A percentile compares a stretch with the other conserved stretches of the same genome.
These are phyloP conservation scores for Sutorius eximius DNA, from an alignment of 1,284 basidiomycete species.

Conservation along the genomic window DNA sequence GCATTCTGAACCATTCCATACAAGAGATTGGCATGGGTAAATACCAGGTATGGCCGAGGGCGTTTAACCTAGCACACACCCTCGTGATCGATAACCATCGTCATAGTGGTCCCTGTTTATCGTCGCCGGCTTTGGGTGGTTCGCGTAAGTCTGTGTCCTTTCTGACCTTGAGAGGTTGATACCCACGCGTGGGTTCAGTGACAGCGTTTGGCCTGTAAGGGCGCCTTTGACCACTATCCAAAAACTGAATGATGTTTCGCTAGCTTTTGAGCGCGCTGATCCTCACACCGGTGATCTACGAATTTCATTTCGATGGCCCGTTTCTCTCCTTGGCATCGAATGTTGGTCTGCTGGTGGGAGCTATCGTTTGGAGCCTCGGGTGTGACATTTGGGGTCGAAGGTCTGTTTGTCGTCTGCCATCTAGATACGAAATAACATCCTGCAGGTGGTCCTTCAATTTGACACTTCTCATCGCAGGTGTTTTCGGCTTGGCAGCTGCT, in stretches of 20 bases:
- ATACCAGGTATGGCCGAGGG: slow-evolving; percentile 54
- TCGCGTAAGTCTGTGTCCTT: slow-evolving; percentile 48
- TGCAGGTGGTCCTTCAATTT: slow-evolving; percentile 60
- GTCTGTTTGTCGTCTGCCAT: slow-evolving; percentile 30
- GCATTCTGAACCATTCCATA: slow-evolving; percentile 55
- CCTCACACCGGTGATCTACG: slow-evolving; percentile 53
- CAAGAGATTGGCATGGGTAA: slow-evolving; percentile 67
- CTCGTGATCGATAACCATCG: not conserved
- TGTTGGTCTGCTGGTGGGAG: slow-evolving; percentile 63
- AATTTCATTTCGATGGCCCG: slow-evolving; percentile 56
- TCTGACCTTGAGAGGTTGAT: not conserved
- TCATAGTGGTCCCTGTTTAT: slow-evolving; percentile 55
- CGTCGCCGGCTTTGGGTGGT: slow-evolving; percentile 69
- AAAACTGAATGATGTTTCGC: not conserved
- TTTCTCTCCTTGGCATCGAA: slow-evolving; percentile 60
- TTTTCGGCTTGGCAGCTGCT: slow-evolving; percentile 53
- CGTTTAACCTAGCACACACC: not conserved
- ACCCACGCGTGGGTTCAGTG: slow-evolving; percentile 27
- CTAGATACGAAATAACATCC: not conserved
- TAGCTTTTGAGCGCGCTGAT: slow-evolving; percentile 57
- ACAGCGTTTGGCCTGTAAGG: slow-evolving; percentile 50
- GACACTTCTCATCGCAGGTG: slow-evolving; percentile 57
- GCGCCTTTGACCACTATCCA: not conserved
- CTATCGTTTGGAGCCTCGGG: slow-evolving; percentile 64
- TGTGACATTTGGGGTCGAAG: slow-evolving; percentile 66